Conservation (phyloP, 2,329 filamentous ascomycete species). For the Amphichorda felina region DNA sequence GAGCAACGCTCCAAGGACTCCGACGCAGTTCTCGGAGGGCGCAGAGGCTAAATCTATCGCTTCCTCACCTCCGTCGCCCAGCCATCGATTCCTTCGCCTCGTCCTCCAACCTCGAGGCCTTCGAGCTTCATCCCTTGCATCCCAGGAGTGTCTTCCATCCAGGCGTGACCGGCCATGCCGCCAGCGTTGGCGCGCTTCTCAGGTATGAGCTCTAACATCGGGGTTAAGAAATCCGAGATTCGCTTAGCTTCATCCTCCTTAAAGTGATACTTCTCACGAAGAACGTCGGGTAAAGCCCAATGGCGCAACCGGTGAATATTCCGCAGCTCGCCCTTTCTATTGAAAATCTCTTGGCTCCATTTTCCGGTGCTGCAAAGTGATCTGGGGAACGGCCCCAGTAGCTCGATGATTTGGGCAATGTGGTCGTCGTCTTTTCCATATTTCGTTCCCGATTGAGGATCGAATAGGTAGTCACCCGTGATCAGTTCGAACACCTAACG, state of each 20-base stretch:
- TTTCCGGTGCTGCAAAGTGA: slow-evolving; percentile 85
- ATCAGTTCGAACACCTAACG: slow-evolving; percentile 87
- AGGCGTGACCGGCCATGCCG: slow-evolving; percentile 79
- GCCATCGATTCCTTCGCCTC: slow-evolving; percentile 85
- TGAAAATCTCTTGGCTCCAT: slow-evolving; percentile 98
- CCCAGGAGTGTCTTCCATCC: slow-evolving; percentile 74
- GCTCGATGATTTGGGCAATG: slow-evolving; percentile 96
- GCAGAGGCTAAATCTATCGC: slow-evolving; percentile 48
- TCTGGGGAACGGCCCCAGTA: slow-evolving; percentile 88
- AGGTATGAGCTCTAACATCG: slow-evolving; percentile 83
- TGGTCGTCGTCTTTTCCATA: slow-evolving; percentile 99
- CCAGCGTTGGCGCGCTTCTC: slow-evolving; percentile 89
- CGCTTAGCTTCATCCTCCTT: slow-evolving; percentile 66
- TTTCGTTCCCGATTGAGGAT: slow-evolving; percentile 95
- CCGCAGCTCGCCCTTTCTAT: slow-evolving; percentile 88
- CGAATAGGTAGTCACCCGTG: slow-evolving; percentile 96
- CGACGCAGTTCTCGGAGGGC: too few relatives aligned
- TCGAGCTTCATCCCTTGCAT: slow-evolving; percentile 74
- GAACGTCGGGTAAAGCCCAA: slow-evolving; percentile 87
- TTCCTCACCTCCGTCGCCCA: slow-evolving; percentile 86
- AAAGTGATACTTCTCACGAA: slow-evolving; percentile 96
- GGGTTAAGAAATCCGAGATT: slow-evolving; percentile 70
- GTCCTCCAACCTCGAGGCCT: slow-evolving; percentile 63
- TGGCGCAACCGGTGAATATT: slow-evolving; percentile 95
- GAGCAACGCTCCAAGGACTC: too few relatives aligned